Base-by-base conservation (phyloP, 164 flowering plant species). In the Malania oleifera region DNA sequence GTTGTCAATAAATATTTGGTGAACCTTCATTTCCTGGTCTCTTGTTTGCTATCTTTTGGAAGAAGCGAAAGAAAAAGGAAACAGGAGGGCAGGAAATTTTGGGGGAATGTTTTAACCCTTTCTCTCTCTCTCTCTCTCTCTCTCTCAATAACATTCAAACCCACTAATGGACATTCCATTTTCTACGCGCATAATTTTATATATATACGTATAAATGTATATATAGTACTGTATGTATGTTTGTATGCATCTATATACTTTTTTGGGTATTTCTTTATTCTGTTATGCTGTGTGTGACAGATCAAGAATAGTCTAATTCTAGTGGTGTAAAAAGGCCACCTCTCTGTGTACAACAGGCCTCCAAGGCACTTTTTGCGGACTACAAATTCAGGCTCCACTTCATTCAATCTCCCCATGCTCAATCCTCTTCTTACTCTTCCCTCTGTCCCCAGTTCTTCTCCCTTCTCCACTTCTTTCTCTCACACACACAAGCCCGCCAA, bases 301-400 rank as follows among this genome's bases (percentile, higher is more conserved):
- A 67, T 38, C 52, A 54, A 57, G 51, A 67, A n/a, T 67, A 69
- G 49, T 62, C 59, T 49, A 54, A 60, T 75, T 72, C 68, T 59
- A 79, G 79, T 79, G 80, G 83, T 57, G 70, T 19, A n/a, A 67
- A 71, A 75, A 60, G 59, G 68, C 56, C 44, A 50, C 64, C 71
- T 55, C 37, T 53, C 61, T 15, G 56, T 60, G 56, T 29, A 52
- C 59, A 37, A 18, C n/a, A 31, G n/a, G 23, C 68, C 57, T 63
- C 52, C 38, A 31, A 50, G 38, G 41, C 70, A 67, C 79, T 70
- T 75, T 31, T 75, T 73, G 57, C 27, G 55, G 38, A 73, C 85
- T 80, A 83, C 73, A 80, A 77, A 83, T 78, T 64, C 70, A 51
- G 67, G 56, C 61, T n/a, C 77, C 64, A 54, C 60, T 49, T 68